Conservation (phyloP, 1,284 basidiomycete genomes). For the Puccinia horiana region DNA sequence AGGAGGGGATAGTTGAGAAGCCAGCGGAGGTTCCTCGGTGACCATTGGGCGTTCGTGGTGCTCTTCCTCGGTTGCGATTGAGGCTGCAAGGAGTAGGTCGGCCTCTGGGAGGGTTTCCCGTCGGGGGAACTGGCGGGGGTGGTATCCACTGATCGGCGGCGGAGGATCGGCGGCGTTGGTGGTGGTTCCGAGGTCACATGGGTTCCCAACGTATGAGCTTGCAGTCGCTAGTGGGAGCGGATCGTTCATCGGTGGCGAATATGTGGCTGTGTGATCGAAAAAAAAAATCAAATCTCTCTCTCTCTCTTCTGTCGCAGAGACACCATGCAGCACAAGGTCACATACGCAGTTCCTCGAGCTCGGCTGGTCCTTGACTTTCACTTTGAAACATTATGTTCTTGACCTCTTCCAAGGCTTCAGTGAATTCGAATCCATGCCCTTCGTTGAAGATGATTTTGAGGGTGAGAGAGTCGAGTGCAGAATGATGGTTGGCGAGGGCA, state of each 20-base stretch:
- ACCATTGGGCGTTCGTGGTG: background rate
- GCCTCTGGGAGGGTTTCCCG: slow-evolving; percentile 22
- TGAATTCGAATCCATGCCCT: slow-evolving; percentile 42
- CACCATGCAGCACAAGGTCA: background rate
- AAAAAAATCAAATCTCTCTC: background rate
- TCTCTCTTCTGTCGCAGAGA: background rate
- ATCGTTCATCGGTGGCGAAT: slow-evolving; percentile 5
- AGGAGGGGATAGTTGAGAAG: background rate
- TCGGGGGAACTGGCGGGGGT: background rate
- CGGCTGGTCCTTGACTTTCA: slow-evolving; percentile 11
- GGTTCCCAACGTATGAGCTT: background rate
- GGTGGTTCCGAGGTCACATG: background rate
- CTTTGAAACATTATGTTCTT: slow-evolving; percentile 29
- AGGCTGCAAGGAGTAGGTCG: slow-evolving; percentile 25
- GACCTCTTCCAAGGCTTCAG: slow-evolving; percentile 42
- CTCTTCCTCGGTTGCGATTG: slow-evolving; percentile 10
- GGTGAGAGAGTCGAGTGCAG: slow-evolving; percentile 4
- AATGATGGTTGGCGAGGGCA: background rate
- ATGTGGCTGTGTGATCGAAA: background rate
- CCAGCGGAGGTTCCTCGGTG: background rate
- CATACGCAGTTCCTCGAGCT: slow-evolving; percentile 38
- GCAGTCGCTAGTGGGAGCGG: background rate
- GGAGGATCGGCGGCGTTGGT: background rate
- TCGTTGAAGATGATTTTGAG: slow-evolving; percentile 39
- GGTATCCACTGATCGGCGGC: background rate